Percentiles rank a stretch among this genome's conserved stretches.
These are phyloP conservation scores for Leccinum boreale DNA, from an alignment of 768 basidiomycete genomes.

Conservation along the genomic window DNA sequence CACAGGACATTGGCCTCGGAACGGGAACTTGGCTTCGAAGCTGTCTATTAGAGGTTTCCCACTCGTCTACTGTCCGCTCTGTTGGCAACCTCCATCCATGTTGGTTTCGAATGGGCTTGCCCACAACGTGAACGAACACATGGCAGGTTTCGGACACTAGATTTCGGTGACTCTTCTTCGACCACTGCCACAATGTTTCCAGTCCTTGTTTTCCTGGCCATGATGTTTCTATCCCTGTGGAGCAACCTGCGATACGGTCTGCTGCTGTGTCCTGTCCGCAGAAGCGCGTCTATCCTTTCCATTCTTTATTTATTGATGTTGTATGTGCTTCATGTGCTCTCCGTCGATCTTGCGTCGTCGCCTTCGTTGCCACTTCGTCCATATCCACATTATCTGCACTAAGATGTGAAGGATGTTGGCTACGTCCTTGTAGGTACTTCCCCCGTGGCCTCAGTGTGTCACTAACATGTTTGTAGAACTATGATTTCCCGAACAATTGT, in stretches of 20 bases:
- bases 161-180: slow-evolving; percentile 23
- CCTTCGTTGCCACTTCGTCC: slow-evolving; percentile 20
- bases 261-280: slow-evolving; percentile 26
- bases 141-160: slow-evolving; percentile 23
- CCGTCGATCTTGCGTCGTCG: slow-evolving; percentile 6
- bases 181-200: slow-evolving; percentile 20
- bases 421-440: slow-evolving; percentile 82
- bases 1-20: slow-evolving; percentile 25
- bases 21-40: slow-evolving; percentile 16
- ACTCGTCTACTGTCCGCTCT: slow-evolving; percentile 22
- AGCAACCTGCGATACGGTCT: slow-evolving; percentile 10
- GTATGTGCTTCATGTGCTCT: slow-evolving; percentile 32
- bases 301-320: slow-evolving; percentile 32
- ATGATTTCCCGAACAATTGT: slow-evolving; percentile 97
- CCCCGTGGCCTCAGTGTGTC: neutral
- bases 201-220: slow-evolving; percentile 23
- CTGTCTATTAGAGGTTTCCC: slow-evolving; percentile 18
- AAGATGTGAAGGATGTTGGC: slow-evolving; percentile 99
- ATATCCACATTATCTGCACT: slow-evolving; percentile 28
- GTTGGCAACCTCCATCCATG: slow-evolving; percentile 18
- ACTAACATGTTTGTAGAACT: slow-evolving; percentile 56
- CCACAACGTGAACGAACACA: slow-evolving; percentile 18
- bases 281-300: slow-evolving; percentile 31
- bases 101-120: slow-evolving; percentile 22
- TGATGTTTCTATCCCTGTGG: slow-evolving; percentile 24